Evolutionary conservation across 129 eudicot species (phyloP), one percentile per base, ranked within the genome.

Genomic region (Centella asiatica): DNA sequence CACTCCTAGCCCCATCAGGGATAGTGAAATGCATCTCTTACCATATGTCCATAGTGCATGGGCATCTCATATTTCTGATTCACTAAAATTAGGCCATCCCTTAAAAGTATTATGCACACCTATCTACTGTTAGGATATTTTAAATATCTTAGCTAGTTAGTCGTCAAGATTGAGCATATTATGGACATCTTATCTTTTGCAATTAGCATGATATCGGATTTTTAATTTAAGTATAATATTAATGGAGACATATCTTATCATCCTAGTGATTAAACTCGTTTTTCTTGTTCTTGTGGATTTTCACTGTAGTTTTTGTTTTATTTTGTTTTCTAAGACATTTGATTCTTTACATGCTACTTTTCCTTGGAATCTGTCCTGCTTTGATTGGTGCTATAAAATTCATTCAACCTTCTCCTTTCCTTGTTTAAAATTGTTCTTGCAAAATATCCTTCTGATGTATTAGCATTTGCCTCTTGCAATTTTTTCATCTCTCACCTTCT

Each of bases 271-370:
- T 15, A 57, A 57, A 57, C 40, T 40, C 61, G 44, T 57, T 0
- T 29, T 32, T n/a, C 42, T 29, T 29, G 23, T 15, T 57, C 25
- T 40, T 47, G 53, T n/a, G n/a, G n/a, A 11, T 57, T 29, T 32
- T 7, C 40, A 32, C 5, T 57, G 62, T 24, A 57, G 42, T 32
- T n/a, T 13, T 17, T 27, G n/a, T 54, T 54, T 54, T 13, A 24
- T 32, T 29, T 7, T 24, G 15, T 22, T 29, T 58, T 44, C 18
- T n/a, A 37, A 27, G 5, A 14, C n/a, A 12, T 8, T 42, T 36
- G 42, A 69, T 69, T 69, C 74, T 48, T 59, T 69, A 53, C 67
- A 47, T 32, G 19, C 74, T 44, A 24, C 48, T 47, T 58, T 68
- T 57, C 0, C 13, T 61, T n/a, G 67, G 74, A 69, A 69, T 69